Evolutionary conservation across 2,329 filamentous ascomycete genomes (phyloP).

Genomic region (Anisogramma anomala): DNA sequence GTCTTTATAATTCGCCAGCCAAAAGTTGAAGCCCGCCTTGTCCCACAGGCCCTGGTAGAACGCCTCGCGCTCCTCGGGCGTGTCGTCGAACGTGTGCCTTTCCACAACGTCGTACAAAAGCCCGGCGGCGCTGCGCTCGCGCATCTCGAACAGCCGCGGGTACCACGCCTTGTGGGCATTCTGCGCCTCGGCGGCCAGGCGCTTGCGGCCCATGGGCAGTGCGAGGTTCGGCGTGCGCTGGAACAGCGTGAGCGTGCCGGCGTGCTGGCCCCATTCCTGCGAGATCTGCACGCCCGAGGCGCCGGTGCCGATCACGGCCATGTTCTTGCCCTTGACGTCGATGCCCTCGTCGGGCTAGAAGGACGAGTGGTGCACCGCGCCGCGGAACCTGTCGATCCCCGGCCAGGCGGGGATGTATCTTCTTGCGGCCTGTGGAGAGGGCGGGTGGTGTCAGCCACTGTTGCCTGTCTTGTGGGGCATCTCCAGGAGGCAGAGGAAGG

Average conservation of each 20-base stretch:
- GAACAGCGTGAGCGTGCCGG: conserved; percentile 45
- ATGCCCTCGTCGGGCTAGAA: conserved; percentile 48
- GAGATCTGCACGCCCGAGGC: conserved; percentile 53
- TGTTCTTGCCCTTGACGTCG: conserved; percentile 45
- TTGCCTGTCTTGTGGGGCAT: background rate
- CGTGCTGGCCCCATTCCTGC: conserved; percentile 46
- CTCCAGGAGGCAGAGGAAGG: background rate
- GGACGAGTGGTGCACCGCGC: conserved; percentile 46
- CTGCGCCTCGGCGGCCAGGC: conserved; percentile 40
- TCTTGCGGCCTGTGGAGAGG: conserved; percentile 35
- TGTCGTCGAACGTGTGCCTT: conserved; percentile 44
- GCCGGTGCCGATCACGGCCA: conserved; percentile 53
- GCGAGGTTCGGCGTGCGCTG: conserved; percentile 57
- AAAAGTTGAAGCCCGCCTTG: conserved; percentile 43
- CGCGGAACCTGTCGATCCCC: conserved; percentile 48
- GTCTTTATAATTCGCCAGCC: conserved; percentile 44
- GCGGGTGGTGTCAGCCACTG: background rate
- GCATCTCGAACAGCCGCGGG: conserved; percentile 38
- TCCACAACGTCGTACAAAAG: conserved; percentile 46
- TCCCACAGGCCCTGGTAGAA: conserved; percentile 38
- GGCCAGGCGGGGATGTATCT: conserved; percentile 50
- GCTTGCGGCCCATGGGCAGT: conserved; percentile 45
- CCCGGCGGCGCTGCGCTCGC: conserved; percentile 44
- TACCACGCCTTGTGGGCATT: conserved; percentile 33
- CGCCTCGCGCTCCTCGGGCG: conserved; percentile 35